A percentile compares a stretch with the other conserved stretches of the same genome.
phyloP scores from a whole-genome alignment of 805 yeast species.

The Scheffersomyces spartinae region DNA sequence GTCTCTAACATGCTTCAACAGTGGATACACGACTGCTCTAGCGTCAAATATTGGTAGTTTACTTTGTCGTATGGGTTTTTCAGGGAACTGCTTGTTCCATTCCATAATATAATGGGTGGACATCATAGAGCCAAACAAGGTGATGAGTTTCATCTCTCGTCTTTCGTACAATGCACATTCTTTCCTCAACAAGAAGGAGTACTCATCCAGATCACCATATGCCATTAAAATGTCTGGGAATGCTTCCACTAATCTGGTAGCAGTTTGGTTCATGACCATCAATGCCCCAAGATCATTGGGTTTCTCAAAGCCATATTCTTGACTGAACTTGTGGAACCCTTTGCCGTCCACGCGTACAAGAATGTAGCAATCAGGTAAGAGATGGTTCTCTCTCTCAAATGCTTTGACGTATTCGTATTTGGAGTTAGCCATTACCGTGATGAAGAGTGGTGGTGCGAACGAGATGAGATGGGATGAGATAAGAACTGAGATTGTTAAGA shows the following conservation, averaged over 20 bases:
- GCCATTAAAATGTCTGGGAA: slow-evolving; percentile 71
- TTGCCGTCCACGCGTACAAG: slow-evolving; percentile 87
- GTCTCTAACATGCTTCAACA: slow-evolving; percentile 47
- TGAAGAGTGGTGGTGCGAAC: slow-evolving; percentile 1
- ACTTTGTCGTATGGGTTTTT: slow-evolving; percentile 31
- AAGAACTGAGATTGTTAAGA: no score
- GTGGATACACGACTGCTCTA: slow-evolving; percentile 80
- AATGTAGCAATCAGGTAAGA: slow-evolving; percentile 73
- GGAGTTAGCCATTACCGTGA: slow-evolving; percentile 60
- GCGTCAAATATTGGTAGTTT: slow-evolving; percentile 85
- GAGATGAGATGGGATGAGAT: slow-evolving; percentile 1
- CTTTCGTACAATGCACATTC: slow-evolving; percentile 68
- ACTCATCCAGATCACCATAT: slow-evolving; percentile 94
- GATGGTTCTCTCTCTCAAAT: slow-evolving; percentile 63
- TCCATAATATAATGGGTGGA: slow-evolving; percentile 61
- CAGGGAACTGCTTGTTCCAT: slow-evolving; percentile 56
- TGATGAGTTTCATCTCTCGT: slow-evolving; percentile 67
- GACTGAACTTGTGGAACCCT: slow-evolving; percentile 82
- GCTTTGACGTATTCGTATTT: slow-evolving; percentile 76
- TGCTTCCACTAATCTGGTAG: slow-evolving; percentile 46
- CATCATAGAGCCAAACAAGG: slow-evolving; percentile 74
- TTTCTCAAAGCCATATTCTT: slow-evolving; percentile 61
- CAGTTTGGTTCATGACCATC: slow-evolving; percentile 72
- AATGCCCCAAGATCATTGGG: slow-evolving; percentile 82
- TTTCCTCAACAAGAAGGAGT: slow-evolving; percentile 62